Conservation (phyloP, 2,329 filamentous ascomycete species). For the Aschersonia sp. region DNA sequence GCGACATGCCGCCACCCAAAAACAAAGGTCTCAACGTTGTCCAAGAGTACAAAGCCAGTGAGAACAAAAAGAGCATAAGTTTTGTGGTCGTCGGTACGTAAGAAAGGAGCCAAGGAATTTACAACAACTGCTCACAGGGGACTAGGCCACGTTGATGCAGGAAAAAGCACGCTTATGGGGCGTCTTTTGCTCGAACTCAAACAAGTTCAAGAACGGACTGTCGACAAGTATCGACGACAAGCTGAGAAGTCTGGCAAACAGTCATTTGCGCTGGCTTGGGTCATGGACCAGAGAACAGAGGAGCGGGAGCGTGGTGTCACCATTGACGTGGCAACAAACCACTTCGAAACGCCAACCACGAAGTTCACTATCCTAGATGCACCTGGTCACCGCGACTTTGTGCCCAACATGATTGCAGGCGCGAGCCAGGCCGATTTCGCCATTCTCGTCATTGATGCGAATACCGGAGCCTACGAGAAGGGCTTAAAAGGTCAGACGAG, state of each 20-base stretch:
- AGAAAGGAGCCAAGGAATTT: background rate
- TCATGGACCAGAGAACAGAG: conserved; percentile 82
- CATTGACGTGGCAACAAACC: conserved; percentile 89
- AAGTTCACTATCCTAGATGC: conserved; percentile 91
- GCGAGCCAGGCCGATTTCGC: conserved; percentile 94
- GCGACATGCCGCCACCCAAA: conserved; percentile 41
- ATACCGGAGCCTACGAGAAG: conserved; percentile 82
- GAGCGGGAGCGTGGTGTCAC: conserved; percentile 85
- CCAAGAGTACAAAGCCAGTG: conserved; percentile 61
- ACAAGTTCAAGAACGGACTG: conserved; percentile 72
- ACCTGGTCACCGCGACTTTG: conserved; percentile 87
- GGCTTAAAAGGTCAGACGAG: conserved; percentile 87
- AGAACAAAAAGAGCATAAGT: conserved; percentile 67
- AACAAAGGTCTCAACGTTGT: conserved; percentile 77
- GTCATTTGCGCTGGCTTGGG: conserved; percentile 94
- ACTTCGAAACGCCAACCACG: conserved; percentile 79
- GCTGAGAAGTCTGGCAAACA: conserved; percentile 86
- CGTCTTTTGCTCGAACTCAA: conserved; percentile 80
- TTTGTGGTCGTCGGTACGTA: conserved; percentile 80
- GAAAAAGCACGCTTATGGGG: conserved; percentile 96
- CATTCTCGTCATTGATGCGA: conserved; percentile 83
- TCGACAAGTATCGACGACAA: conserved; percentile 79
- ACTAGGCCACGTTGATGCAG: conserved; percentile 84
- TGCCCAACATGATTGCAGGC: conserved; percentile 98
- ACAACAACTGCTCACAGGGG: background rate